These are phyloP conservation scores for Blastobotrys muscicola DNA, from an alignment of 805 yeast genomes.

Conservation along the genomic window DNA sequence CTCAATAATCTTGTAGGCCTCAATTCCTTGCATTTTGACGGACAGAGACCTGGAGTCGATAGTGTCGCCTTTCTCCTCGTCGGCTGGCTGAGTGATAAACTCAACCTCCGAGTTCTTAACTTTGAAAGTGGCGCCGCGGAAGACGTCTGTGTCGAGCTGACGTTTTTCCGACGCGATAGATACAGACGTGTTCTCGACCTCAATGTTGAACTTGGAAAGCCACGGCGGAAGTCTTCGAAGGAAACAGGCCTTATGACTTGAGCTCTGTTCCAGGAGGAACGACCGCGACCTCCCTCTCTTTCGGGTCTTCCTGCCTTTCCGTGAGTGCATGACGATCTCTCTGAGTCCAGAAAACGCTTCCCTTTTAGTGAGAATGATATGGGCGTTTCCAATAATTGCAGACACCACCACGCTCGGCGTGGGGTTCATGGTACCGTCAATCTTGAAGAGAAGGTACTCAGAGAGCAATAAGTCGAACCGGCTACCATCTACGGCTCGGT, in stretches of 20 bases:
- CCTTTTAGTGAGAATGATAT: slow-evolving; percentile 21
- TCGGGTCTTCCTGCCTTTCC: slow-evolving; percentile 2
- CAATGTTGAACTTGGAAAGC: slow-evolving; percentile 22
- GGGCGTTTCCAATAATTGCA: slow-evolving; percentile 20
- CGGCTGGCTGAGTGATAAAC: slow-evolving; percentile 5
- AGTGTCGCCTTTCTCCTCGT: slow-evolving; percentile 5
- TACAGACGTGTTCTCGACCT: slow-evolving; percentile 20
- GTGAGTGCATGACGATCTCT: slow-evolving; percentile 11
- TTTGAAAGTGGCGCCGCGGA: slow-evolving; percentile 17
- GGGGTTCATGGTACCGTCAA: slow-evolving; percentile 23
- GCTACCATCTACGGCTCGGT: slow-evolving; percentile 21
- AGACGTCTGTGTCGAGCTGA: slow-evolving; percentile 5
- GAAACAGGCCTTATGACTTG: slow-evolving; percentile 1
- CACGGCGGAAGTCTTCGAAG: slow-evolving; percentile 20
- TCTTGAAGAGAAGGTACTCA: slow-evolving; percentile 16
- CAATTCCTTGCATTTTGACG: slow-evolving; percentile 18
- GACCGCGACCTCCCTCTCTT: background rate
- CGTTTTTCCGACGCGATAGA: slow-evolving; percentile 15
- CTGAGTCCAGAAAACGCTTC: slow-evolving; percentile 28
- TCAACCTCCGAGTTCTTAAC: slow-evolving; percentile 13
- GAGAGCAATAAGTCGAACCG: slow-evolving; percentile 21
- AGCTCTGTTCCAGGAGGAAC: too few species aligned
- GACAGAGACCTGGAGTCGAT: slow-evolving; percentile 17
- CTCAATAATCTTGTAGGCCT: slow-evolving; percentile 20
- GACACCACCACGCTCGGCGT: slow-evolving; percentile 18